Percentiles rank a stretch among this genome's conserved stretches.
These are phyloP conservation scores for Xylaria sp. DNA, from an alignment of 2,329 filamentous ascomycete species.

Conservation along the genomic window DNA sequence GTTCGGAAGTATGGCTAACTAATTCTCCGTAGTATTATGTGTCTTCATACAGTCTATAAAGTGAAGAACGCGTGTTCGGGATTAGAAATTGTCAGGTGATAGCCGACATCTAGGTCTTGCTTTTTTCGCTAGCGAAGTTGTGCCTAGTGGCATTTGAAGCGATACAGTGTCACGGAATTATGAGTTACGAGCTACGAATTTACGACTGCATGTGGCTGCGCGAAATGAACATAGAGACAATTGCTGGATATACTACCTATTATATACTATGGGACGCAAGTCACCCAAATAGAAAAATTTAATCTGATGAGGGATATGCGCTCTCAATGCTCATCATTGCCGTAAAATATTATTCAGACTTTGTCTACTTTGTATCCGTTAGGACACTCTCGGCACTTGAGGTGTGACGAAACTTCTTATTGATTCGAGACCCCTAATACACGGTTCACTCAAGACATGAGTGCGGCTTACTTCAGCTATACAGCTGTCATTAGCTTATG, in stretches of 20 bases:
- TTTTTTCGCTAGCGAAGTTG: neutral
- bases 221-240: conserved; percentile 4
- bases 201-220: conserved; percentile 17
- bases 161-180: conserved; percentile 19
- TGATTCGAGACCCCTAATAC: too few species aligned
- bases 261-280: conserved; percentile 36
- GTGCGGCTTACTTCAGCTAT: neutral
- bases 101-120: neutral
- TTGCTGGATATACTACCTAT: conserved; percentile 35
- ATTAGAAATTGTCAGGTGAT: neutral
- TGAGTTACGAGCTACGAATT: conserved; percentile 23
- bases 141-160: neutral
- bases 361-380: neutral
- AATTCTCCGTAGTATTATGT: conserved; percentile 46
- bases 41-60: conserved; percentile 48
- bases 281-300: conserved; percentile 3
- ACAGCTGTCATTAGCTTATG: neutral
- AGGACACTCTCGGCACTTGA: neutral
- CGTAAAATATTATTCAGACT: neutral
- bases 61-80: conserved; percentile 25
- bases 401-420: neutral
- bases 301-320: neutral
- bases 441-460: too few species aligned
- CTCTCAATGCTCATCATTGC: neutral
- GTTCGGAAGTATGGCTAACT: conserved; percentile 36